phyloP scores from a whole-genome alignment of 2,329 filamentous ascomycete species.

The Dendrostoma leiphaemia region DNA sequence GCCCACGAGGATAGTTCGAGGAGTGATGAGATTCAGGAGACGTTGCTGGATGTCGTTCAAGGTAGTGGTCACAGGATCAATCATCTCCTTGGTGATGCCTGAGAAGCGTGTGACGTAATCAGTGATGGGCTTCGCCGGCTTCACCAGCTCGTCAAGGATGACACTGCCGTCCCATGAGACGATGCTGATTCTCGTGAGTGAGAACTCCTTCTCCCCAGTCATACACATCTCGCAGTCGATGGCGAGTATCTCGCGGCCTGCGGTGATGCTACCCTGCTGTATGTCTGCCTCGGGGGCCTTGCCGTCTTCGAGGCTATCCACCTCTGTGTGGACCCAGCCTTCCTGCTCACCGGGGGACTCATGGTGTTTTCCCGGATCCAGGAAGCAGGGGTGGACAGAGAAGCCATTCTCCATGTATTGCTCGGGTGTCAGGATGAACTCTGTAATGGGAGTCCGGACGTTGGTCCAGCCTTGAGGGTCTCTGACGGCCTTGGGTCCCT shows the following conservation, averaged over 20 bases:
- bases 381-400: constrained; percentile 75
- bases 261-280: constrained; percentile 78
- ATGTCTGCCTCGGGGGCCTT: constrained; percentile 67
- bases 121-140: constrained; percentile 80
- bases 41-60: constrained; percentile 78
- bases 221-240: constrained; percentile 98
- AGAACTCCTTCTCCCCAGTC: constrained; percentile 74
- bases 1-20: constrained; percentile 71
- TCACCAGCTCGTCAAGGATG: constrained; percentile 87
- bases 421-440: constrained; percentile 69
- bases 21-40: constrained; percentile 69
- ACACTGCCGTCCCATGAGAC: constrained; percentile 81
- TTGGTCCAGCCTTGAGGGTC: constrained; percentile 69
- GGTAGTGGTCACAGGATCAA: constrained; percentile 79
- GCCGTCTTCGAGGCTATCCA: constrained; percentile 66
- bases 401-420: constrained; percentile 85
- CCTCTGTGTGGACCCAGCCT: constrained; percentile 81
- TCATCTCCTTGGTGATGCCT: constrained; percentile 84
- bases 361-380: constrained; percentile 55
- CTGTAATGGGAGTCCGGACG: constrained; percentile 76
- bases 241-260: constrained; percentile 73
- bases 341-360: constrained; percentile 53
- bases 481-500: constrained; percentile 56
- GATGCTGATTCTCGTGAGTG: constrained; percentile 85
- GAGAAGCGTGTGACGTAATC: constrained; percentile 93